Base-by-base conservation (phyloP, 2,329 filamentous ascomycete genomes). In the Penicillium sp. region DNA sequence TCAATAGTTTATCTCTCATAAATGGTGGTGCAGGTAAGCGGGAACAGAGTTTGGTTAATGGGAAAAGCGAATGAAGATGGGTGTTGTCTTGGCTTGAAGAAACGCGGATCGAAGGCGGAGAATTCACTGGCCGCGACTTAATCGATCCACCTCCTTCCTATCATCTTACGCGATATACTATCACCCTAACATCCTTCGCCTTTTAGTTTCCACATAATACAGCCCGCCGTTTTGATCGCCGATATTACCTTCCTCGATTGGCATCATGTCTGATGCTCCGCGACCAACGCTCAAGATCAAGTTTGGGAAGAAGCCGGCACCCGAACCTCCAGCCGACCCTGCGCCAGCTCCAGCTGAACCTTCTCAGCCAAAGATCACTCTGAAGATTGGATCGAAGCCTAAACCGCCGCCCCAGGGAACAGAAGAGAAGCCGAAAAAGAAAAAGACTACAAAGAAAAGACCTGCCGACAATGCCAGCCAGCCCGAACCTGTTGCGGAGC, bases 281-380 rank as follows among this genome's bases (percentile, higher is more conserved):
- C 68, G 71, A 43, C 72, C 71, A 11, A 65, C 70, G n/a, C 63
- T 78, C 21, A 78, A 78, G 61, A 72, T 78, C 56, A 77, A 72
- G 33, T 71, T 78, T 51, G 68, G 70, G 58, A 77, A 77, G 60
- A 71, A 72, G 53, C 72, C 73, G 50, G 60, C 68, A n/a, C 49
- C 47, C 13, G 35, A 50, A 35, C 37, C 52, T 21, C 43, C 55
- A 11, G 48, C 58, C 63, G 27, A 58, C 55, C 57, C 62, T 56
- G 58, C 64, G 35, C 55, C 65, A 48, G 41, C 63, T 26, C 35
- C 67, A 44, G 56, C 66, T 44, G 66, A 64, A 54, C 62, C 64
- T 41, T 68, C 63, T 62, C 73, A 70, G 51, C 70, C 61, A 24
- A 79, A 78, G 55, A 63, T 79, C 56, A 79, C 71, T 0, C 64